Percentiles rank a stretch among this genome's conserved stretches.
phyloP scores from a whole-genome alignment of 2,329 filamentous ascomycete species.

The Penicillium sp. region DNA sequence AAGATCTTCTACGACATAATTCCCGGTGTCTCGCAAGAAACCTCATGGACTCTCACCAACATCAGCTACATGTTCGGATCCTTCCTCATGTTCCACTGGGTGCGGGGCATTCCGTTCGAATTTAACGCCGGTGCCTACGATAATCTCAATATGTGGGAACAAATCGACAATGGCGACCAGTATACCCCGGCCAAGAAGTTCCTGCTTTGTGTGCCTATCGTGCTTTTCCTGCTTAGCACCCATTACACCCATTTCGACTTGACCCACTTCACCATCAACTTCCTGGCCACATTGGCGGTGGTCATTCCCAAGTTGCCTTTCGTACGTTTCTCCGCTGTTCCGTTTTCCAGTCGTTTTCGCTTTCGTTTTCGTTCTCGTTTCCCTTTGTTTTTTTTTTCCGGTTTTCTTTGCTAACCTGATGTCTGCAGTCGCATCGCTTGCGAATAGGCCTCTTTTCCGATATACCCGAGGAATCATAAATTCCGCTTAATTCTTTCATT shows the following conservation, averaged over 20 bases:
- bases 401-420: conserved; percentile 30
- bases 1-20: conserved; percentile 98
- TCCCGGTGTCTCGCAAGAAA: conserved; percentile 94
- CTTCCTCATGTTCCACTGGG: conserved; percentile 99
- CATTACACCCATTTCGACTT: conserved; percentile 99
- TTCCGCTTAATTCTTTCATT: conserved; percentile 13
- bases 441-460: conserved; percentile 74
- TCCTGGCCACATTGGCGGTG: conserved; percentile 85
- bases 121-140: conserved; percentile 99
- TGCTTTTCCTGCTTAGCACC: conserved; percentile 93
- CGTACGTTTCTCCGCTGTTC: conserved; percentile 60
- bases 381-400: background rate
- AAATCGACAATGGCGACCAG: conserved; percentile 98
- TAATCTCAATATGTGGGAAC: conserved; percentile 99
- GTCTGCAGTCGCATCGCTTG: conserved; percentile 72
- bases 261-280: conserved; percentile 96
- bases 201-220: conserved; percentile 87
- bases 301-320: conserved; percentile 96
- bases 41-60: conserved; percentile 97
- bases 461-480: conserved; percentile 61
- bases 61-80: conserved; percentile 99
- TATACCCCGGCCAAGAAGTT: conserved; percentile 99
- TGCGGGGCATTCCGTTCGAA: conserved; percentile 95
- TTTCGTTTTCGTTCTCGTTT: background rate
- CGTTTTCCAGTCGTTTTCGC: background rate